phyloP scores from a whole-genome alignment of 352 stramenopile genomes.

The Pythium dissotocum region DNA sequence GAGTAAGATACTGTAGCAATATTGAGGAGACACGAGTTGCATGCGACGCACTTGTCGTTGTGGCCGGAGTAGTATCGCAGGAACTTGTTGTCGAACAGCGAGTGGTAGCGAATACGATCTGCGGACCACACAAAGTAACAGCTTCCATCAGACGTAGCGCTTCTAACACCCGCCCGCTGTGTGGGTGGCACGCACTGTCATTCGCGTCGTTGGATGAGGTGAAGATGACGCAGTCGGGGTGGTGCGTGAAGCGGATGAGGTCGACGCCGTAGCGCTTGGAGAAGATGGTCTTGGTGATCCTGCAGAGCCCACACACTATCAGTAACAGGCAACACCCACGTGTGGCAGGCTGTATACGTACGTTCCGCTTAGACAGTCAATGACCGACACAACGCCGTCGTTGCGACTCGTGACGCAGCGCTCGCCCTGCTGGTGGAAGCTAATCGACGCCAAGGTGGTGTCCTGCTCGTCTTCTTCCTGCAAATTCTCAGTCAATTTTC shows the following conservation, averaged over 20 bases:
- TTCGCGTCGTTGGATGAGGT: constrained; percentile 73
- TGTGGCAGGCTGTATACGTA: constrained; percentile 32
- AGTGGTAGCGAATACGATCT: constrained; percentile 88
- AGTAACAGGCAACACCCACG: too few relatives aligned
- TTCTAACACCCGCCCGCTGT: too few relatives aligned
- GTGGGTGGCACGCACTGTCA: constrained; percentile 45
- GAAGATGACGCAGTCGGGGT: constrained; percentile 86
- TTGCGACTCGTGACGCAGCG: constrained; percentile 73
- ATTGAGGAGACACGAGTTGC: too few relatives aligned
- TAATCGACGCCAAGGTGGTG: constrained; percentile 56
- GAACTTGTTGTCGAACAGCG: constrained; percentile 89
- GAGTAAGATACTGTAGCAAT: too few relatives aligned
- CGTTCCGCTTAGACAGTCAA: constrained; percentile 84
- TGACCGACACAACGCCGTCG: constrained; percentile 77
- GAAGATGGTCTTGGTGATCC: constrained; percentile 83
- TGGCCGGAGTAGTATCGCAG: constrained; percentile 86
- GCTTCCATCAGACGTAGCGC: too few relatives aligned
- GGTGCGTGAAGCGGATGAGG: constrained; percentile 78
- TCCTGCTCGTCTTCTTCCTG: constrained; percentile 71
- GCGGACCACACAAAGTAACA: background rate
- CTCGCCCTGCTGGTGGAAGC: constrained; percentile 81
- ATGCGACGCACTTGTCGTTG: constrained; percentile 48
- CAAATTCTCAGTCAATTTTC: constrained; percentile 10
- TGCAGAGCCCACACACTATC: constrained; percentile 19
- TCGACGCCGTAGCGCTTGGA: constrained; percentile 84